Evolutionary conservation across 2,329 filamentous ascomycete genomes (phyloP), one percentile per base, ranked within the genome.

Genomic region (Ambrosiella xylebori): DNA sequence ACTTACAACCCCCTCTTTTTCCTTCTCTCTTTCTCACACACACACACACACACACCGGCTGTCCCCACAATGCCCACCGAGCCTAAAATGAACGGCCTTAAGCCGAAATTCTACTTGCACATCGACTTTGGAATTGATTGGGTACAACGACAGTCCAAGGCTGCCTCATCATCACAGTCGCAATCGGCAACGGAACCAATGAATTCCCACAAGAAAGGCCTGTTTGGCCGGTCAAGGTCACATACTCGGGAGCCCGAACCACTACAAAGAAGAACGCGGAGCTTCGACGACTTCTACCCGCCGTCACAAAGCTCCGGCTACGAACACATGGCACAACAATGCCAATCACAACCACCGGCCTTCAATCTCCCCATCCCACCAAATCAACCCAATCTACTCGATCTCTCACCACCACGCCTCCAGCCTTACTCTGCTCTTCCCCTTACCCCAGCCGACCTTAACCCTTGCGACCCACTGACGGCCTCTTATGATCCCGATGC

Each of bases 101-200:
- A 65, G 56, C 65, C 66, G 50, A 61, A 61, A 41, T 67, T 78
- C 57, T 78, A 76, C 59, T 66, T 78, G 8, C 73, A 76, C 57
- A 66, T 79, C 60, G 75, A 77, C 63, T 75, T 78, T 60, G 74
- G 76, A 37, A 66, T 79, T 27, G 76, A 75, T 0, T 77, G 73
- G 71, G 70, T 71, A 35, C 68, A 69, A n/a, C 70, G 70, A 44
- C 69, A 73, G 7, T 45, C 53, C 44, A 15, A 47, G 19, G n/a
- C n/a, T 27, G 27, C 44, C 11, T 47, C 40, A 41, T 41, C 40
- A 12, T 41, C 58, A 60, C 70, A 11, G 68, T 72, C 11, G 73
- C 71, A 59, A 71, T 66, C 56, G 74, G 74, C 60, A 71, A 71
- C 36, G 61, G 76, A 61, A 73, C 73, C 50, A 67, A 75, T 11